Evolutionary conservation across 2,329 filamentous ascomycete species (phyloP).

Genomic region (Metarhizium guizhouense): DNA sequence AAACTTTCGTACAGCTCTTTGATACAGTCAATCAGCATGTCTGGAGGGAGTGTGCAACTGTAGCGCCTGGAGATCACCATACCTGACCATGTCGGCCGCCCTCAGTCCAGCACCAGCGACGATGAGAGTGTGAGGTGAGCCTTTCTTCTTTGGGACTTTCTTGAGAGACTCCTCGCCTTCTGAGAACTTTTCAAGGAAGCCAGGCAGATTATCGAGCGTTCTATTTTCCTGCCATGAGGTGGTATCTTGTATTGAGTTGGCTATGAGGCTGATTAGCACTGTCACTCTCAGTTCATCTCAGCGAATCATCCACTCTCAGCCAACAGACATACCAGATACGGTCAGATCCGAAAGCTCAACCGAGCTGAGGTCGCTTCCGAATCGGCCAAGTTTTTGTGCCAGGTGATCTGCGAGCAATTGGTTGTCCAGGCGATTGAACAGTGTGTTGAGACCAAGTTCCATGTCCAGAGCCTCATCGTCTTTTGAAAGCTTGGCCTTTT

Average conservation of each 20-base stretch:
- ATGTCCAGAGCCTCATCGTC: constrained; percentile 53
- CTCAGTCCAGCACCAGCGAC: constrained; percentile 78
- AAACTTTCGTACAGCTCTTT: constrained; percentile 64
- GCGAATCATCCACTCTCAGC: not conserved
- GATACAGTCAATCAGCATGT: constrained; percentile 8
- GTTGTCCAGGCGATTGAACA: constrained; percentile 75
- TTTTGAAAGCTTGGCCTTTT: constrained; percentile 42
- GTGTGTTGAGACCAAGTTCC: constrained; percentile 67
- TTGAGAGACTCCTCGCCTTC: constrained; percentile 50
- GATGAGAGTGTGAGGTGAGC: constrained; percentile 77
- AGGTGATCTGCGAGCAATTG: constrained; percentile 78
- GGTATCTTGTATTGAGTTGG: constrained; percentile 68
- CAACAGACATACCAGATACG: constrained; percentile 54
- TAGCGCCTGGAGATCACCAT: constrained; percentile 12
- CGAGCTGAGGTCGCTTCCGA: constrained; percentile 70
- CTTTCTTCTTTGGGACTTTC: constrained; percentile 57
- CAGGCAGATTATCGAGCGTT: constrained; percentile 63
- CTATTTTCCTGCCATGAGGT: constrained; percentile 62
- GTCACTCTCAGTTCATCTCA: not conserved
- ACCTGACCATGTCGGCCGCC: constrained; percentile 77
- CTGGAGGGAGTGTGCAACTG: not conserved
- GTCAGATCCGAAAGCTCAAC: constrained; percentile 79
- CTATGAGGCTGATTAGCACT: constrained; percentile 29
- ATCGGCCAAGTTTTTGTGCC: constrained; percentile 67
- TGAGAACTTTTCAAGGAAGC: constrained; percentile 64